These are phyloP conservation scores for Dissoconium aciculare DNA, from an alignment of 2,329 filamentous ascomycete genomes.

Conservation along the genomic window DNA sequence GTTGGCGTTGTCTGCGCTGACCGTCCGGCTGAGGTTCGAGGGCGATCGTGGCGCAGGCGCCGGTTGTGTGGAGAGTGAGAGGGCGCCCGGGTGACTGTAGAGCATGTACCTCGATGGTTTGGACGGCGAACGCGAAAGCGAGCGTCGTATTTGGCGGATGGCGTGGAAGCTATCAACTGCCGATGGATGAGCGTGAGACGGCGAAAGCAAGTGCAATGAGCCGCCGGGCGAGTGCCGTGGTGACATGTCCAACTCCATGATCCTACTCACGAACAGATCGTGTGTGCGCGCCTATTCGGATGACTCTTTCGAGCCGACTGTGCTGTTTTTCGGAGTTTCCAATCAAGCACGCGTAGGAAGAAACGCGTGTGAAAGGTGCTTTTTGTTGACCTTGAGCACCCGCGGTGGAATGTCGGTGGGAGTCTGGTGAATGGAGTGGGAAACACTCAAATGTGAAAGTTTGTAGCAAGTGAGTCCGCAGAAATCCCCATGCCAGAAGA, in stretches of 20 bases:
- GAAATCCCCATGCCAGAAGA: too few species aligned
- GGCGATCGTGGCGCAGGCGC: slow-evolving; percentile 24
- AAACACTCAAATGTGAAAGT: too few species aligned
- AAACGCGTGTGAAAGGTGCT: too few species aligned
- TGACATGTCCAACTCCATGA: slow-evolving; percentile 37
- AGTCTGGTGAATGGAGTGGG: too few species aligned
- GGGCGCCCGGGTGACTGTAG: slow-evolving; percentile 30
- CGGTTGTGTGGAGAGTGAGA: background rate
- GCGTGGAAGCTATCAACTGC: slow-evolving; percentile 71
- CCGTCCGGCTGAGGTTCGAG: slow-evolving; percentile 30
- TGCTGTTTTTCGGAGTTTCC: too few species aligned
- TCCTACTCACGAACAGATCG: too few species aligned
- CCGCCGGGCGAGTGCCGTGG: slow-evolving; percentile 45
- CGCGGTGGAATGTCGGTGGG: too few species aligned
- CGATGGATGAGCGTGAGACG: slow-evolving; percentile 37
- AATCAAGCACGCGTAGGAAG: too few species aligned
- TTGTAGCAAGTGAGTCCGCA: too few species aligned
- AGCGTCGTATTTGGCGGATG: slow-evolving; percentile 70
- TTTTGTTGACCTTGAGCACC: too few species aligned
- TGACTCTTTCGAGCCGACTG: too few species aligned
- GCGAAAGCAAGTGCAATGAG: slow-evolving; percentile 74
- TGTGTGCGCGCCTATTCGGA: too few species aligned
- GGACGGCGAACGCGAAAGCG: slow-evolving; percentile 84
- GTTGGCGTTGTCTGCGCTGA: slow-evolving; percentile 25
- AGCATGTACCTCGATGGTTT: slow-evolving; percentile 53